These are phyloP conservation scores for Penicillium polonicum DNA, from an alignment of 2,329 filamentous ascomycete genomes.

Conservation along the genomic window DNA sequence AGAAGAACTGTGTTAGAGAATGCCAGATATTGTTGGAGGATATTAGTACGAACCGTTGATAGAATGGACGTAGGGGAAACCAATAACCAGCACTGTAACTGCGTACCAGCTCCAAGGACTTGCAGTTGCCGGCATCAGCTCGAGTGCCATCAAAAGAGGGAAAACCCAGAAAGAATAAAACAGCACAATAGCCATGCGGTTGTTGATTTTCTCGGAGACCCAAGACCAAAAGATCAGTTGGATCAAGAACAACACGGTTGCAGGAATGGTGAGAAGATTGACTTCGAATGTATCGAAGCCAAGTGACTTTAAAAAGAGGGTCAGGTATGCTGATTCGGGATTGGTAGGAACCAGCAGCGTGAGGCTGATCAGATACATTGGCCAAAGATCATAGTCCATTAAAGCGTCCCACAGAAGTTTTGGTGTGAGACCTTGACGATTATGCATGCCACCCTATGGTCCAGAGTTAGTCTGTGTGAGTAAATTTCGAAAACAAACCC, in stretches of 20 bases:
- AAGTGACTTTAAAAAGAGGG: slow-evolving; percentile 46
- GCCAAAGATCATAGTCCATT: slow-evolving; percentile 37
- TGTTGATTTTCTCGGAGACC: slow-evolving; percentile 53
- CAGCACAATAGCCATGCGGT: slow-evolving; percentile 52
- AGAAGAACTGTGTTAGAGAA: neutral
- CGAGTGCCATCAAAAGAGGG: slow-evolving; percentile 51
- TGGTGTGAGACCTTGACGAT: slow-evolving; percentile 31
- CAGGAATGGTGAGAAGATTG: slow-evolving; percentile 57
- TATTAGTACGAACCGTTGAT: slow-evolving; percentile 34
- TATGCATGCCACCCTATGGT: slow-evolving; percentile 28
- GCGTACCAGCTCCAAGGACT: slow-evolving; percentile 53
- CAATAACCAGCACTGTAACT: slow-evolving; percentile 38
- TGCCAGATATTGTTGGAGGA: neutral
- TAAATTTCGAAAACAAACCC: accelerated
- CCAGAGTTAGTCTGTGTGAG: neutral
- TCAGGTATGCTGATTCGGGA: slow-evolving; percentile 47
- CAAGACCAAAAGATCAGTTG: slow-evolving; percentile 53
- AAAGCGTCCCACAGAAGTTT: slow-evolving; percentile 29
- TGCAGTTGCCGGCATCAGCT: slow-evolving; percentile 45
- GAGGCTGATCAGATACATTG: slow-evolving; percentile 36
- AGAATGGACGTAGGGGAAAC: slow-evolving; percentile 56
- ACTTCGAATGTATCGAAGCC: slow-evolving; percentile 33
- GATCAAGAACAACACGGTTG: slow-evolving; percentile 53
- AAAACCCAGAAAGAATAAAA: slow-evolving; percentile 53
- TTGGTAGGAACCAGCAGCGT: neutral